phyloP scores from a whole-genome alignment of 306 rosid species.

The Prunus davidiana region DNA sequence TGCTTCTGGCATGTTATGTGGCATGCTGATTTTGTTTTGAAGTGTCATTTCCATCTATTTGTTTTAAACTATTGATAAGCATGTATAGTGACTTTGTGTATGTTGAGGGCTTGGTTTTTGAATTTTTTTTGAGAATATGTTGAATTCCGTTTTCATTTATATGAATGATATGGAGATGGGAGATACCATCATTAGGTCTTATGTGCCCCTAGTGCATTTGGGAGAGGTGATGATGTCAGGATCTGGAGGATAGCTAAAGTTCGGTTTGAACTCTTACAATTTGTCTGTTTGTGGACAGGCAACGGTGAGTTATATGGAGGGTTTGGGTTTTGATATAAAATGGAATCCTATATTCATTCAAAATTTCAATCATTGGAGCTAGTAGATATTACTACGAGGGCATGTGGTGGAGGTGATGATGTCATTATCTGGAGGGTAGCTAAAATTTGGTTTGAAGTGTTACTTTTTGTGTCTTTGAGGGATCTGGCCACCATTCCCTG shows the following conservation, averaged over 20 bases:
- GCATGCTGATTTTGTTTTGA: background rate
- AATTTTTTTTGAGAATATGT: background rate
- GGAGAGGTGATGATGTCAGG: no score
- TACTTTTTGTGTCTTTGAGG: background rate
- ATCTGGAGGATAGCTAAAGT: no score
- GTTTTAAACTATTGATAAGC: background rate
- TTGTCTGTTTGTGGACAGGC: no score
- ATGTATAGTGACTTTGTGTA: background rate
- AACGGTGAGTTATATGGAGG: background rate
- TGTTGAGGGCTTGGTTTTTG: background rate
- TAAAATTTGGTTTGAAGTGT: background rate
- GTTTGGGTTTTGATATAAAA: background rate
- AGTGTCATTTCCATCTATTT: background rate
- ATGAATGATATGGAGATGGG: background rate
- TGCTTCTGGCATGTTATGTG: background rate
- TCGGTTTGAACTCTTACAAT: no score
- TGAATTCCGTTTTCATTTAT: background rate
- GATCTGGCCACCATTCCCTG: background rate
- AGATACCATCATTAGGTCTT: background rate
- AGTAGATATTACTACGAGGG: background rate
- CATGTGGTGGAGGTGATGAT: background rate
- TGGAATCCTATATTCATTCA: background rate
- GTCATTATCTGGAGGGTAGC: background rate
- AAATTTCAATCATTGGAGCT: background rate
- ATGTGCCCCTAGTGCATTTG: background rate